Conservation (phyloP, 106 monocot species). For the Dendrobium officinale region DNA sequence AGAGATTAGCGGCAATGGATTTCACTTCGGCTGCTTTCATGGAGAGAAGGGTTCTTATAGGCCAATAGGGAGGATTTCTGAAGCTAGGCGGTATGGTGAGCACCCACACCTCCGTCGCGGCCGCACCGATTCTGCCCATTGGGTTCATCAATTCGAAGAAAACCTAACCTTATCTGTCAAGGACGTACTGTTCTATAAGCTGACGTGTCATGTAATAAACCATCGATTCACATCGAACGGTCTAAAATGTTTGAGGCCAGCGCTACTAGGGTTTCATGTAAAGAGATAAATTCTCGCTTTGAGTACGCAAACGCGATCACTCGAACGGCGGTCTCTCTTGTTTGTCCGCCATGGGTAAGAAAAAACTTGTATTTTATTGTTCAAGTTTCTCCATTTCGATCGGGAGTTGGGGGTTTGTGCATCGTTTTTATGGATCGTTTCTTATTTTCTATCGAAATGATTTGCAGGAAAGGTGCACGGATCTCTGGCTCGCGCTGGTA, state of each 20-base stretch:
- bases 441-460: background rate
- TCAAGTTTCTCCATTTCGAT: background rate
- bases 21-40: background rate
- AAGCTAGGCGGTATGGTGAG: conserved; percentile 5
- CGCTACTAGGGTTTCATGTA: background rate
- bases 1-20: background rate
- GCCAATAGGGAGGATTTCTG: conserved; percentile 9
- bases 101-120: conserved; percentile 11
- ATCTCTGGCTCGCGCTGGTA: conserved; percentile 54
- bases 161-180: background rate
- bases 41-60: background rate
- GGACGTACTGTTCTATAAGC: background rate
- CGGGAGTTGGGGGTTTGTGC: background rate
- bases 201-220: background rate
- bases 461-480: conserved; percentile 51
- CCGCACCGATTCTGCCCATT: conserved; percentile 9
- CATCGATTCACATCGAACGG: conserved; percentile 1
- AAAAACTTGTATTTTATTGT: background rate
- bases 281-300: background rate
- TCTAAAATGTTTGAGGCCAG: background rate
- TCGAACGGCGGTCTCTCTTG: background rate
- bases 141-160: background rate
- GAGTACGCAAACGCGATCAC: background rate
- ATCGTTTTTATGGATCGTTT: background rate
- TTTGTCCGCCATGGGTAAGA: background rate